Base-by-base conservation (phyloP, 164 flowering plant species). In the Nelumbo lutea region DNA sequence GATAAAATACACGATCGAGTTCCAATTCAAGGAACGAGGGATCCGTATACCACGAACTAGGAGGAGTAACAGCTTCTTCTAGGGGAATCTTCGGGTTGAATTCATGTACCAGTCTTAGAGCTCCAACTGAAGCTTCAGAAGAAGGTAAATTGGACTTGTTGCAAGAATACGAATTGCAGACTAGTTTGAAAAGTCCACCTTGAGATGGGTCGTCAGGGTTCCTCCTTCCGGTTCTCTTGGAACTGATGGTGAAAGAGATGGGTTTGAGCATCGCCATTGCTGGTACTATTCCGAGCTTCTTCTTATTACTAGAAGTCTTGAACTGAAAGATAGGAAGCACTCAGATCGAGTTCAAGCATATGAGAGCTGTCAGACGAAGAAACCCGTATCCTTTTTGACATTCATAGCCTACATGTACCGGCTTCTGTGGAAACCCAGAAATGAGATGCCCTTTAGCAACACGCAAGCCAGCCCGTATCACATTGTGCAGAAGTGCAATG, bases 11-110 rank as follows among this genome's bases (percentile, higher is more conserved):
- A 39, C 77, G 85, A 48, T 85, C 77, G 50, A 94, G 80, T 61
- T 94, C 98, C 2, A 86, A 75, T 8, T 74, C 60, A 43, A 74
- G 77, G 61, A 91, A 91, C 5, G 83, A 75, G 43, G 91, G 86
- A 60, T 88, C 80, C 4, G 88, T 86, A 77, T 94, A 94, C 97
- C 98, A 94, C 1, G 92, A 88, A 70, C 92, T 87, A 2, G 97
- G 96, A 4, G 97, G 98, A 27, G 96, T 94, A 1, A 70, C 5
- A 43, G 96, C 95, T 74, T 83, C 73, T 72, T 88, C 85, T 6
- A 94, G 43, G 1, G 95, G 95, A 61, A 88, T 80, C 46, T 68
- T 71, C 10, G 97, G 97, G 73, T 94, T 75, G 72, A 94, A 77
- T 10, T 69, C 73, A 66, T 67, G 65, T 6, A 71, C 65, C 51